phyloP scores from a whole-genome alignment of 2,329 filamentous ascomycete species.

The Magnaporthiopsis incrustans region DNA sequence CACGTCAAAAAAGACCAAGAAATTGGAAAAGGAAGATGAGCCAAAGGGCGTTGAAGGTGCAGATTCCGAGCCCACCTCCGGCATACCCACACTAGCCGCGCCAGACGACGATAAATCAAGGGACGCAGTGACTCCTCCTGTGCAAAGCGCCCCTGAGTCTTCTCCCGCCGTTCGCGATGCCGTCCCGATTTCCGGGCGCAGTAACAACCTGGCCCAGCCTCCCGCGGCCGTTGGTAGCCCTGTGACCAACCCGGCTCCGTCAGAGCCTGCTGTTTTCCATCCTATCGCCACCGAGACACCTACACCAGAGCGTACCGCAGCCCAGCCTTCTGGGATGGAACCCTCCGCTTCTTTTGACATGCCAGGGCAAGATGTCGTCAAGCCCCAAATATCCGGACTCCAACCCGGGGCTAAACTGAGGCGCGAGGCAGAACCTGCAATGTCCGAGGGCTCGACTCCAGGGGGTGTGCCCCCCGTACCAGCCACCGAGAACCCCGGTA shows the following conservation, averaged over 20 bases:
- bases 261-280: not conserved
- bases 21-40: slow-evolving; percentile 25
- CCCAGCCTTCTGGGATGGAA: not conserved
- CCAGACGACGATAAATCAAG: not conserved
- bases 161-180: not conserved
- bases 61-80: slow-evolving; percentile 1
- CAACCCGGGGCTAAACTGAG: no score
- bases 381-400: no score
- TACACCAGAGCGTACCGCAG: not conserved
- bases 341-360: not conserved
- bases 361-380: no score
- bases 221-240: not conserved
- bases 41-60: slow-evolving; percentile 13
- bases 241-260: not conserved
- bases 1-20: slow-evolving; percentile 16
- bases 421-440: no score
- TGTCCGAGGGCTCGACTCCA: no score
- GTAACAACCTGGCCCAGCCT: not conserved
- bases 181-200: no score
- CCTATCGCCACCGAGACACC: not conserved
- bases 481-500: no score
- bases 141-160: not conserved
- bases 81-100: no score
- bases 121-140: not conserved
- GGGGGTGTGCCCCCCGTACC: no score